Evolutionary conservation across 2,329 filamentous ascomycete genomes (phyloP), one percentile per base, ranked within the genome.

Genomic region (Xylaria multiplex): DNA sequence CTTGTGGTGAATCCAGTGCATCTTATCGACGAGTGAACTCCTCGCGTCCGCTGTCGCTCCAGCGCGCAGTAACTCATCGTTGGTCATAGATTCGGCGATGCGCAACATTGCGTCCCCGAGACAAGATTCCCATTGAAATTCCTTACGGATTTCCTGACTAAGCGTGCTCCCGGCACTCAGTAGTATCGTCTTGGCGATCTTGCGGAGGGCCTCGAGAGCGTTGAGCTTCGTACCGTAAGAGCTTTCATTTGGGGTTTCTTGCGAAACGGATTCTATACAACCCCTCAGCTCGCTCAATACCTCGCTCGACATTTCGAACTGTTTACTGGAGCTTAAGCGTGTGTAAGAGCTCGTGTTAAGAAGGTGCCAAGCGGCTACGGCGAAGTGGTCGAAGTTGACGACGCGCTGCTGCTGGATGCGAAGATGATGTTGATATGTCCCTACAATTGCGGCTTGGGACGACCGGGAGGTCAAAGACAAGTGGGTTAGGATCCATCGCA

Each of bases 221-320:
- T 48, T 59, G 30, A 66, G 16, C 53, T 66, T 66, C 7, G 64
- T 66, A 8, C 27, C 54, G 37, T 58, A 66, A 1, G 59, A 53
- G 8, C 64, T 62, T 9, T 58, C 46, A 7, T n/a, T 8, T 2
- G 1, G 13, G 6, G 57, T 52, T 53, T 48, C 9, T 11, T 58
- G 3, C 11, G 37, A 45, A 14, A 66, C 62, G 13, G 52, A 11
- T 3, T 52, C 11, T 6, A 62, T 37, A 40, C 53, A 66, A 1
- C 6, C 37, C 6, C 27, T 8, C 6, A 62, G 13, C 7, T 63
- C 64, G 4, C 24, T 32, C 8, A 8, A 13, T 2, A 42, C 58
- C 1, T 62, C 58, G 13, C 22, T n/a, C n/a, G 54, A 40, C 22
- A 46, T 49, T 40, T 64, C 55, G 2, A 19, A 49, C n/a, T 62